phyloP scores from a whole-genome alignment of 2,329 filamentous ascomycete species.

The Colletotrichum kahawae region DNA sequence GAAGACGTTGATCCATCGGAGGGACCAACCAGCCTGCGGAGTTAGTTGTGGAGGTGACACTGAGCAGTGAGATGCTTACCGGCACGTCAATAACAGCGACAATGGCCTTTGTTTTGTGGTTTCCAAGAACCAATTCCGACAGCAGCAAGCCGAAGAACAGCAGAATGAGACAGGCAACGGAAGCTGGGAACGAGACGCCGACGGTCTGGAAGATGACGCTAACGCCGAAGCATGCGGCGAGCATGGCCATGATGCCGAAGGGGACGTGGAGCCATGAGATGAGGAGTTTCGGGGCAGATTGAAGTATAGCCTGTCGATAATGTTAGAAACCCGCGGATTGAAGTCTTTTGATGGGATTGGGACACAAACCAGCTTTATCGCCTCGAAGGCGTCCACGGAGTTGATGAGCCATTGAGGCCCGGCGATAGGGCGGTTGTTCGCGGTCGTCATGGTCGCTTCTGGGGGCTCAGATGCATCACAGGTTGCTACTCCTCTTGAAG shows the following conservation, averaged over 20 bases:
- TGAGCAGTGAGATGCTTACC: conserved; percentile 35
- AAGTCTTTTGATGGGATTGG: background rate
- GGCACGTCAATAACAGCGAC: conserved; percentile 58
- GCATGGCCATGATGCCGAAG: conserved; percentile 42
- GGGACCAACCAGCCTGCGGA: conserved; percentile 58
- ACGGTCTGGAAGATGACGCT: conserved; percentile 48
- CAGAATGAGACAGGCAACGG: conserved; percentile 61
- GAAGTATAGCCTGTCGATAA: background rate
- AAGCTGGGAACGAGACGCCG: conserved; percentile 61
- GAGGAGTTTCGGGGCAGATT: conserved; percentile 28
- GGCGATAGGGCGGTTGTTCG: background rate
- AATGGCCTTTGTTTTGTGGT: conserved; percentile 50
- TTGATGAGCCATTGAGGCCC: background rate
- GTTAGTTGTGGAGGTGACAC: background rate
- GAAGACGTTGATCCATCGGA: conserved; percentile 63
- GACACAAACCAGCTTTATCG: conserved; percentile 11
- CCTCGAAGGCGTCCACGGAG: background rate
- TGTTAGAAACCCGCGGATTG: rapidly evolving
- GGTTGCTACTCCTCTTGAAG: background rate
- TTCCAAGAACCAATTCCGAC: conserved; percentile 52
- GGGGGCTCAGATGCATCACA: background rate
- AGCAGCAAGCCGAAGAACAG: conserved; percentile 56
- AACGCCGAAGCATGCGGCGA: conserved; percentile 48
- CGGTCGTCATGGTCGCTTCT: background rate
- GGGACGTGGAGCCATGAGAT: conserved; percentile 58